Base-by-base conservation (phyloP, 2,329 filamentous ascomycete species). In the Cladosporium sp. region DNA sequence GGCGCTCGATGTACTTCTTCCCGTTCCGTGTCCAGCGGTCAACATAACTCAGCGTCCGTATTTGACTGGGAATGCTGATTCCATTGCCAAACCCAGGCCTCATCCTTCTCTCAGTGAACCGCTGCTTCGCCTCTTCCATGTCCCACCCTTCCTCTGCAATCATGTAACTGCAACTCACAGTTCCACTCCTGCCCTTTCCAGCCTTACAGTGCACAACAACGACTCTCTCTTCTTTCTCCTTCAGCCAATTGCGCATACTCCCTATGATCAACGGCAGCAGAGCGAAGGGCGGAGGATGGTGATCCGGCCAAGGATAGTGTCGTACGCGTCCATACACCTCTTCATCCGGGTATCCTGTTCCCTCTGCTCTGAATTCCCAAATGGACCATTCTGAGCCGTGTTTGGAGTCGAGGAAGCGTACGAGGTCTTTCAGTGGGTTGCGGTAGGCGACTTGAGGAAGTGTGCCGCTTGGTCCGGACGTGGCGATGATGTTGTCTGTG, bases 291-390 rank as follows among this genome's bases (percentile, higher is more conserved):
- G 93, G 93, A 3, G 93, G 93, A 66, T 98, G 93, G 65, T 98
- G 93, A 66, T 98, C 93, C 0, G 93, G 93, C 83, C 88, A 98
- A 0, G 93, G 93, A 63, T 91, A 97, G 70, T 98, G 93, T 56
- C 85, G 81, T 56, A 97, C 84, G 3, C 91, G 79, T 29, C 82
- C 78, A 66, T 95, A 89, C 1, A 98, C 92, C 51, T 91, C 87
- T 15, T 83, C 80, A 64, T 98, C 93, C 0, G 90, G 90, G 62
- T 98, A 98, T 1, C 93, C 93, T 0, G 93, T 96, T 4, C 93
- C 93, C 67, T 98, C 93, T 30, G 90, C 93, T 39, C 93, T 84
- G 61, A 98, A 98, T 71, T 98, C 93, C 89, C 92, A 98, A 62
- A 98, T 95, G 3, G 86, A 83, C 93, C 93, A 98, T 55, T 93